Evolutionary conservation across 2,329 filamentous ascomycete genomes (phyloP).

Genomic region (Penicillium sp.): DNA sequence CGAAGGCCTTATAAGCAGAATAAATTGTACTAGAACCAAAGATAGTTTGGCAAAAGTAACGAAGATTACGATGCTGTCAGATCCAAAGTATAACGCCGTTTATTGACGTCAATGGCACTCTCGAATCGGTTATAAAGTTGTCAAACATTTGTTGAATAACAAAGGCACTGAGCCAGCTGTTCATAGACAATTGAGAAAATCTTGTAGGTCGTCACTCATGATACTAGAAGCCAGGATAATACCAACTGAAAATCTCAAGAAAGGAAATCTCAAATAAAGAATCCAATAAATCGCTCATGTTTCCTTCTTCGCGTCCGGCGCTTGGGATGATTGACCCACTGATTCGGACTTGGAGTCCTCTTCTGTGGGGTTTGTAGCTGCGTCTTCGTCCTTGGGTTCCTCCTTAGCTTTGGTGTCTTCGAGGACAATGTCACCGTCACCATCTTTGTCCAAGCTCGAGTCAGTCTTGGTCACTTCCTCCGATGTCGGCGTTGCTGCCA

Average conservation of each 20-base stretch:
- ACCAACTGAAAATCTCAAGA: slow-evolving; percentile 4
- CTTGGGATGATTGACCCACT: slow-evolving; percentile 7
- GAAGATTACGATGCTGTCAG: no score
- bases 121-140: neutral
- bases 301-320: slow-evolving; percentile 14
- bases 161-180: neutral
- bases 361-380: slow-evolving; percentile 2
- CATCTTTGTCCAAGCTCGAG: slow-evolving; percentile 14
- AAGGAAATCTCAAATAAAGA: neutral
- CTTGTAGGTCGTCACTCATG: slow-evolving; percentile 26
- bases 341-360: slow-evolving; percentile 5
- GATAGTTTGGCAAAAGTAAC: no score
- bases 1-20: no score
- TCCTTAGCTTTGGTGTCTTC: slow-evolving; percentile 31
- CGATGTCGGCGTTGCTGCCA: slow-evolving; percentile 9
- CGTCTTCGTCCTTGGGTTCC: slow-evolving; percentile 12
- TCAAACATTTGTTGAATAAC: neutral
- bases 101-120: neutral
- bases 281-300: slow-evolving; percentile 5
- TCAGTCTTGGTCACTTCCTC: slow-evolving; percentile 14
- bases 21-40: no score
- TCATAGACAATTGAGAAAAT: slow-evolving; percentile 4
- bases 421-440: slow-evolving; percentile 43
- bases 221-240: slow-evolving; percentile 18
- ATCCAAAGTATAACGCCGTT: no score